phyloP scores from a whole-genome alignment of 768 basidiomycete species.

The Gymnopilus dilepis region DNA sequence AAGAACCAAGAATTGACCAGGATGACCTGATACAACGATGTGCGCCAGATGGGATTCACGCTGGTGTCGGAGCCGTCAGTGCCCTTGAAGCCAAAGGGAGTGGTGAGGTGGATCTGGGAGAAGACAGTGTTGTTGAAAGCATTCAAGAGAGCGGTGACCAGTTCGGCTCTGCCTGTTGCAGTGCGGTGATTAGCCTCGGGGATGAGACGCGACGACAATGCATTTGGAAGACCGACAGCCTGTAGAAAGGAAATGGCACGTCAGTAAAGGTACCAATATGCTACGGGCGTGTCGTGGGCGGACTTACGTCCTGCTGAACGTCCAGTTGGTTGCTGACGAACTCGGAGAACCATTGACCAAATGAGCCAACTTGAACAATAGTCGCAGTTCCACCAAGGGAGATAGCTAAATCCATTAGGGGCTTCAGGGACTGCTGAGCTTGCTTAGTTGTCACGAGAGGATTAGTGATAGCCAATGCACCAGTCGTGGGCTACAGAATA shows the following conservation, averaged over 20 bases:
- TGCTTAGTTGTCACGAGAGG: conserved; percentile 28
- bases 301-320: conserved; percentile 28
- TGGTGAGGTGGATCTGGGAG: conserved; percentile 25
- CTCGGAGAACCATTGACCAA: conserved; percentile 24
- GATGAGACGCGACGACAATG: conserved; percentile 31
- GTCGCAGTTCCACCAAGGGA: conserved; percentile 20
- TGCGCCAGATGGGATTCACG: conserved; percentile 30
- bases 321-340: conserved; percentile 20
- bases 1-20: conserved; percentile 22
- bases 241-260: conserved; percentile 15
- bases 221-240: conserved; percentile 26
- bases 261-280: no score
- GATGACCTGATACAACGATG: conserved; percentile 31
- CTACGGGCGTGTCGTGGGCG: conserved; percentile 2
- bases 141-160: conserved; percentile 25
- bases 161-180: conserved; percentile 17
- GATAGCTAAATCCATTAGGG: conserved; percentile 22
- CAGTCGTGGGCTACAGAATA: conserved; percentile 20
- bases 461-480: conserved; percentile 31
- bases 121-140: conserved; percentile 20
- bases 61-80: conserved; percentile 23
- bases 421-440: conserved; percentile 32
- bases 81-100: conserved; percentile 26
- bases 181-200: conserved; percentile 31
- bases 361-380: conserved; percentile 23